Evolutionary conservation across 306 rosid genomes (phyloP).

Genomic region (Vigna unguiculata): DNA sequence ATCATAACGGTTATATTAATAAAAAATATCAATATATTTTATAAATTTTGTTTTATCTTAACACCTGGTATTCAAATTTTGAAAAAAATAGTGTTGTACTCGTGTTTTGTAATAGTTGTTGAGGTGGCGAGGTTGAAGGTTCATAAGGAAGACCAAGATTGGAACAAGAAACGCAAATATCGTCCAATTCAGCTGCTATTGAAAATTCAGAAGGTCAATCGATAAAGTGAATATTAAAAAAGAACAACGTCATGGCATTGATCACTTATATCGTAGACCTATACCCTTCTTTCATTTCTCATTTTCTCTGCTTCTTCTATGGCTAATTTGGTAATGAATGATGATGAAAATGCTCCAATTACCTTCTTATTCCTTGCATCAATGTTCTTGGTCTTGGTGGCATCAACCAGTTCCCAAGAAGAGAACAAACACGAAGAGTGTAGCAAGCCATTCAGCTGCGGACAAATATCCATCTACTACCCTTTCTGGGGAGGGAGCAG

Average conservation of each 20-base stretch:
- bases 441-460: constrained; percentile 50
- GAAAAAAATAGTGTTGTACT: too few relatives aligned
- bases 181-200: constrained; percentile 10
- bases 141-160: background rate
- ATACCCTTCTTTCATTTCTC: constrained; percentile 20
- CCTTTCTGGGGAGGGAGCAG: constrained; percentile 54
- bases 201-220: constrained; percentile 43
- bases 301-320: constrained; percentile 33
- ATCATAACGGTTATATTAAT: too few relatives aligned
- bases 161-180: background rate
- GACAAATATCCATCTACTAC: constrained; percentile 47
- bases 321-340: constrained; percentile 29
- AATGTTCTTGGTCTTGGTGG: constrained; percentile 11
- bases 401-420: constrained; percentile 31
- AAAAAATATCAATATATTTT: too few relatives aligned
- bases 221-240: background rate
- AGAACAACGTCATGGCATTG: constrained; percentile 15
- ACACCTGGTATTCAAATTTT: too few relatives aligned
- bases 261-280: constrained; percentile 8
- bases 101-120: background rate
- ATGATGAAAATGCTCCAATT: background rate
- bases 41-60: too few relatives aligned
- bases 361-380: constrained; percentile 8
- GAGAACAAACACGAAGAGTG: constrained; percentile 21
- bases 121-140: background rate